These are phyloP conservation scores for Xylaria sp. DNA, from an alignment of 2,329 filamentous ascomycete genomes.

Conservation along the genomic window DNA sequence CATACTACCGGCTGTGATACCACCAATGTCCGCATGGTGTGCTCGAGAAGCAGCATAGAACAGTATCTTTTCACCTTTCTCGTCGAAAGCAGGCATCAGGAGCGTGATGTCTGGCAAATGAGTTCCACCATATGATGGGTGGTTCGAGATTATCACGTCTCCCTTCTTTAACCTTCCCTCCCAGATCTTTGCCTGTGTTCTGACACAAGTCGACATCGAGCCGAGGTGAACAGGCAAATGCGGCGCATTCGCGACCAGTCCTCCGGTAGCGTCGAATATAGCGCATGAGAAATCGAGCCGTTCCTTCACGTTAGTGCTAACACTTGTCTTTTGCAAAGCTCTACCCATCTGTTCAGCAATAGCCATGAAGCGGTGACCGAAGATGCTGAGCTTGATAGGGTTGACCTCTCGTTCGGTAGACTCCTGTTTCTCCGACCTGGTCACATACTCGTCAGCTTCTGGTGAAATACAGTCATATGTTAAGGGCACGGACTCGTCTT, in stretches of 20 bases:
- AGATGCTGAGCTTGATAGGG: constrained; percentile 78
- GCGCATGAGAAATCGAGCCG: constrained; percentile 84
- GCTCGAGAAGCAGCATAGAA: constrained; percentile 84
- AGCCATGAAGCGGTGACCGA: constrained; percentile 83
- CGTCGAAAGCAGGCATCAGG: constrained; percentile 76
- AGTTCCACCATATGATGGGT: constrained; percentile 83
- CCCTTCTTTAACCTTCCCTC: constrained; percentile 76
- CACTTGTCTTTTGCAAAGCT: constrained; percentile 78
- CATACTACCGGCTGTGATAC: constrained; percentile 77
- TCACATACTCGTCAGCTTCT: constrained; percentile 32
- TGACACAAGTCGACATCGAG: constrained; percentile 84
- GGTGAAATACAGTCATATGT: not conserved
- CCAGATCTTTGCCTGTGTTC: constrained; percentile 81
- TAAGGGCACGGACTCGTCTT: constrained; percentile 46
- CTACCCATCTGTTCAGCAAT: constrained; percentile 86
- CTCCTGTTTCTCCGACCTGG: constrained; percentile 37
- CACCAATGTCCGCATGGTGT: constrained; percentile 82
- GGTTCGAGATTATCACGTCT: constrained; percentile 83
- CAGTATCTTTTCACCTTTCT: constrained; percentile 69
- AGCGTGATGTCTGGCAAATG: constrained; percentile 85
- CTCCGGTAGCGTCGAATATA: constrained; percentile 76
- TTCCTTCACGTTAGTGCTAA: constrained; percentile 82
- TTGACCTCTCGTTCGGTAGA: constrained; percentile 60
- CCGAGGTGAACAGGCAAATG: constrained; percentile 83
- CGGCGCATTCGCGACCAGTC: constrained; percentile 78